Base-by-base conservation (phyloP, 148 eudicot genomes). In the Polygonum aviculare region DNA sequence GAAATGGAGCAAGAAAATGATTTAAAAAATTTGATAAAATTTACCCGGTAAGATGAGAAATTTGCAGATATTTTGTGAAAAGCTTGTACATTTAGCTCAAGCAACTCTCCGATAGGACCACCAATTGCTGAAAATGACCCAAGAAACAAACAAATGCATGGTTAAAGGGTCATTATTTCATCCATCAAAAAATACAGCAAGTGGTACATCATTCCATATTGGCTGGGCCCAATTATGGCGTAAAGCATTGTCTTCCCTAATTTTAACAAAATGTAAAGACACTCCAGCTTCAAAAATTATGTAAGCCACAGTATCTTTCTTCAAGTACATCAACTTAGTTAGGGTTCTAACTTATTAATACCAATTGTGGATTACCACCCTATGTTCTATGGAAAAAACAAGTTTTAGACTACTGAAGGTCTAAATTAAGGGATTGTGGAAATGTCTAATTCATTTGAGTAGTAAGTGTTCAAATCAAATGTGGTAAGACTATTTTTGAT, bases 51-150 rank as follows among this genome's bases (percentile, higher is more conserved):
- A 52, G 91, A 80, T 39, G 87, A 63, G 82, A 95, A 93, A 83
- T 96, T 96, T 33, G 85, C 76, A 41, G 93, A 90, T 76, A 95
- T 90, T 84, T 95, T 91, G 59, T 85, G 89, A 75, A 95, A 86
- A 75, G 85, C 85, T 75, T 87, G 90, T 82, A 89, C 88, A 82
- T 82, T 95, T 83, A 93, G 93, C 87, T 95, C 89, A 84, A 95
- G 99, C 81, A 95, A 86, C 79, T 88, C 89, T 73, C 94, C 99
- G 74, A 87, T 73, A 57, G 83, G 73, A 69, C 99, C 97, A 78
- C 99, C 99, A 82, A 95, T 89, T 76, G 83, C 99, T 95, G 91
- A 87, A 93, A 84, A 81, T 19, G 45, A 72, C 63, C 52, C 59
- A 76, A 38, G 45, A 67, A 65, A 67, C 19, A 67, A 62, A 67